Percentiles rank a stretch among this genome's conserved stretches.
Evolutionary conservation across 805 yeast genomes (phyloP).

Genomic region (Lipomyces starkeyi): DNA sequence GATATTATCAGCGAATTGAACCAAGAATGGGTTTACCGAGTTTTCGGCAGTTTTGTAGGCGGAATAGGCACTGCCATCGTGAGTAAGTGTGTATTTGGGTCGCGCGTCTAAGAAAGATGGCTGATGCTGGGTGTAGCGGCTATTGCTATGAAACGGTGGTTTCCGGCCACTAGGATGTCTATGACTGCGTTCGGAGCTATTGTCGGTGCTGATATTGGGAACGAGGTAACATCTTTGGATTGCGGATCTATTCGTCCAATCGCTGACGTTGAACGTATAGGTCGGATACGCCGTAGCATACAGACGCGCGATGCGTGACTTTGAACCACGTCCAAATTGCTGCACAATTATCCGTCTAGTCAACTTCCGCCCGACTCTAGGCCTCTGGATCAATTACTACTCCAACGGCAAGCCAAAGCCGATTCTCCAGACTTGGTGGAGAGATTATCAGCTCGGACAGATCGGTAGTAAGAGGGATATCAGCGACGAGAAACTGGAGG

Average conservation of each 20-base stretch:
- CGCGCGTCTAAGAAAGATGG: background rate
- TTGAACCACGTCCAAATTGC: constrained; percentile 23
- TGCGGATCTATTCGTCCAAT: too few species aligned
- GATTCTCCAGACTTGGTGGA: constrained; percentile 24
- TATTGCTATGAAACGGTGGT: constrained; percentile 4
- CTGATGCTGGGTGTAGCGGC: constrained; percentile 8
- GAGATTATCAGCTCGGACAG: background rate
- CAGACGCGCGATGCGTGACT: constrained; percentile 15
- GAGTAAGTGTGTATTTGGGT: background rate
- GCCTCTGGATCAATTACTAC: constrained; percentile 32
- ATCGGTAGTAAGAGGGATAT: constrained; percentile 7
- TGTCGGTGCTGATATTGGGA: constrained; percentile 25
- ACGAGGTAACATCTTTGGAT: constrained; percentile 10
- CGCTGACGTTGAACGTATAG: background rate
- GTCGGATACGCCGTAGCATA: constrained; percentile 10
- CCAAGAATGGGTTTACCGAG: constrained; percentile 17
- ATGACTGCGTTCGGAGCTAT: constrained; percentile 22
- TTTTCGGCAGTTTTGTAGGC: constrained; percentile 25
- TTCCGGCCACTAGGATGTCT: constrained; percentile 22
- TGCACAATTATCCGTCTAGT: constrained; percentile 19
- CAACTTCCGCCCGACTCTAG: constrained; percentile 24
- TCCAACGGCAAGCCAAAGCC: constrained; percentile 24
- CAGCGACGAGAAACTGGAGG: constrained; percentile 1
- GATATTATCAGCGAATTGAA: constrained; percentile 27
- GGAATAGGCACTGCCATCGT: background rate